These are phyloP conservation scores for Rachicladosporium sp. DNA, from an alignment of 2,329 filamentous ascomycete species.

Conservation along the genomic window DNA sequence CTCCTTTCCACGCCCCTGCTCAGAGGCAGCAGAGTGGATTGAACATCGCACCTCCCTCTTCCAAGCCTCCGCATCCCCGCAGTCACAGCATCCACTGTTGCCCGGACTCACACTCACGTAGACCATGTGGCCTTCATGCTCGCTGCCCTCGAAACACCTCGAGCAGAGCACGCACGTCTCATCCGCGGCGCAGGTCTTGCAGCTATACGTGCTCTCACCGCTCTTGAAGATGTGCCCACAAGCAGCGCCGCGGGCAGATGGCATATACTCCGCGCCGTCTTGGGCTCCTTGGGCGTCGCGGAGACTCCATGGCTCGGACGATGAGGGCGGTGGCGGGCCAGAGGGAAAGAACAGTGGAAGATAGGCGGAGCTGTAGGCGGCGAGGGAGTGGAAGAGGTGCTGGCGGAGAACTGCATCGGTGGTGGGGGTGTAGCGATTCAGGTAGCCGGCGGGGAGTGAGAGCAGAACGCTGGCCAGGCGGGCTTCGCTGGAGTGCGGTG, in stretches of 20 bases:
- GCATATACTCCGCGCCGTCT: constrained; percentile 89
- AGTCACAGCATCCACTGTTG: constrained; percentile 94
- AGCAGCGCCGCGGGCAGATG: constrained; percentile 78
- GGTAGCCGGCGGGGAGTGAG: constrained; percentile 59
- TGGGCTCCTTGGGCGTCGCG: constrained; percentile 81
- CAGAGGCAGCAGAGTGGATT: constrained; percentile 57
- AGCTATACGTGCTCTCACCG: constrained; percentile 87
- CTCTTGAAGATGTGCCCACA: constrained; percentile 96
- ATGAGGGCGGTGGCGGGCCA: constrained; percentile 31
- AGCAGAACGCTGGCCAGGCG: constrained; percentile 38
- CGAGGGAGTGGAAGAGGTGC: constrained; percentile 77
- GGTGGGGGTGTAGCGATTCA: constrained; percentile 61
- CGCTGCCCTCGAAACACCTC: constrained; percentile 86
- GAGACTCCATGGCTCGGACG: constrained; percentile 50
- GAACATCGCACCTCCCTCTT: constrained; percentile 76
- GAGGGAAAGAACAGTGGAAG: constrained; percentile 72
- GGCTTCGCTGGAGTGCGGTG: too few species aligned
- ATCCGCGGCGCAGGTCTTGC: constrained; percentile 86
- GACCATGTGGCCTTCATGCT: constrained; percentile 87
- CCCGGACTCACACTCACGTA: constrained; percentile 77
- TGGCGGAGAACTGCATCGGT: constrained; percentile 62
- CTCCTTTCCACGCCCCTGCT: constrained; percentile 43
- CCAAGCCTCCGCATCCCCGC: constrained; percentile 93
- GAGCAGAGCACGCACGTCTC: constrained; percentile 93
- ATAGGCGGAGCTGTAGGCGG: constrained; percentile 60